Evolutionary conservation across 495 filamentous ascomycete species (phyloP), one percentile per base, ranked within the genome.

Genomic region (Podospora sp.): DNA sequence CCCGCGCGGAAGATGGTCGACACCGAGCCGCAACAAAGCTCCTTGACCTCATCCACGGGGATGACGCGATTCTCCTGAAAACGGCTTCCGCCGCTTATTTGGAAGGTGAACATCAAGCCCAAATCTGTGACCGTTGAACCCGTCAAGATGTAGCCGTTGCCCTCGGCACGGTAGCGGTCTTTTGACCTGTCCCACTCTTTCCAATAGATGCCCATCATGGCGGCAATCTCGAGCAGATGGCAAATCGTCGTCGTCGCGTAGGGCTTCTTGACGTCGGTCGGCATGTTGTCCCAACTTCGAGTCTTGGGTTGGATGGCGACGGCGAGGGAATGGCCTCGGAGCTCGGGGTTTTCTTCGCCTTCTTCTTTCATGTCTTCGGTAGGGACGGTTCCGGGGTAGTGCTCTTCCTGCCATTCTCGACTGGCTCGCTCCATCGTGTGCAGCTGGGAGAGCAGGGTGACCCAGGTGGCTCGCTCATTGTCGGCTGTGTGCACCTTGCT

Each of bases 161-260:
- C 83, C 69, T 84, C 83, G 49, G 77, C 83, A 33, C 83, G 77
- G 52, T 84, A 81, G 2, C 76, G 76, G 69, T 83, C 80, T 40
- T 71, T 70, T 9, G 66, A 73, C 18, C 79, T 67, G 69, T 83
- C 77, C 65, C 83, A 84, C 64, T 80, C 80, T 62, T 79, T 81
- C 83, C 82, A 85, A 71, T 85, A 75, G 11, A 85, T 76, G 0
- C 82, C 82, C 58, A 85, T 66, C 75, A 84, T 80, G 26, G 82
- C 78, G 21, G 78, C 80, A 29, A 85, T 81, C 64, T 84, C 83
- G 18, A 85, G 75, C 9, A 85, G 53, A 66, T 85, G 81, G 65
- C 79, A 82, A 16, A 85, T 81, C 64, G 83, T 75, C 0, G 79
- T 82, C 6, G 76, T 83, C 6, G 82, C 83, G 58, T 81, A 84